A percentile compares a stretch with the other conserved stretches of the same genome.
Evolutionary conservation across 2,329 filamentous ascomycete genomes (phyloP).

Genomic region (Colletotrichum tofieldiae): DNA sequence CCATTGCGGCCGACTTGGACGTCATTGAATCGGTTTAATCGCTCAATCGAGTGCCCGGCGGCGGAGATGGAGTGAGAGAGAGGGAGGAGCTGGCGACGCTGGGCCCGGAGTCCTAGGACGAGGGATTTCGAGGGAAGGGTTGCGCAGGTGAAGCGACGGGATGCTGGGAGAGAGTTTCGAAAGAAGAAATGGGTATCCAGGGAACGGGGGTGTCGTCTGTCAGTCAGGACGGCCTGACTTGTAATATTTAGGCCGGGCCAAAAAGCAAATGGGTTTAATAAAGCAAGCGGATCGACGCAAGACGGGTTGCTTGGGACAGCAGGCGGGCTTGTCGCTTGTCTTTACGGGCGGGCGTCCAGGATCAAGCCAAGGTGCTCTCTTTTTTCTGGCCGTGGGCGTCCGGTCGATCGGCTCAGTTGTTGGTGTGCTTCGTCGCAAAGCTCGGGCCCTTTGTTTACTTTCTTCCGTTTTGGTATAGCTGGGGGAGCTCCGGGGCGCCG

Average conservation of each 20-base stretch:
- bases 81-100: conserved; percentile 38
- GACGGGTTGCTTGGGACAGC: conserved; percentile 44
- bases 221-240: conserved; percentile 42
- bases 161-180: conserved; percentile 37
- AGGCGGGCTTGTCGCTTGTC: conserved; percentile 32
- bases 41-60: conserved; percentile 26
- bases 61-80: conserved; percentile 36
- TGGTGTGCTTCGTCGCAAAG: conserved; percentile 45
- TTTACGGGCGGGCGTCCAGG: conserved; percentile 27
- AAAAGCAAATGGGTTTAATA: conserved; percentile 41
- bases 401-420: conserved; percentile 43
- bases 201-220: conserved; percentile 40
- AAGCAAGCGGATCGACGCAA: conserved; percentile 33
- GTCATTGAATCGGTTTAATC: conserved; percentile 32
- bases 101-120: conserved; percentile 39
- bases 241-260: conserved; percentile 38
- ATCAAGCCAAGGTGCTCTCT: conserved; percentile 25
- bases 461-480: conserved; percentile 57
- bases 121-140: conserved; percentile 29
- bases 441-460: conserved; percentile 60
- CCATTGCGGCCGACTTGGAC: conserved; percentile 58
- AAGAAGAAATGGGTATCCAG: conserved; percentile 43
- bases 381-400: conserved; percentile 43
- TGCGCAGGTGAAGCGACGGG: conserved; percentile 26
- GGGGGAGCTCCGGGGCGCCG: conserved; percentile 40